Evolutionary conservation across 2,329 filamentous ascomycete species (phyloP).

Genomic region (Mariannaea sp.): DNA sequence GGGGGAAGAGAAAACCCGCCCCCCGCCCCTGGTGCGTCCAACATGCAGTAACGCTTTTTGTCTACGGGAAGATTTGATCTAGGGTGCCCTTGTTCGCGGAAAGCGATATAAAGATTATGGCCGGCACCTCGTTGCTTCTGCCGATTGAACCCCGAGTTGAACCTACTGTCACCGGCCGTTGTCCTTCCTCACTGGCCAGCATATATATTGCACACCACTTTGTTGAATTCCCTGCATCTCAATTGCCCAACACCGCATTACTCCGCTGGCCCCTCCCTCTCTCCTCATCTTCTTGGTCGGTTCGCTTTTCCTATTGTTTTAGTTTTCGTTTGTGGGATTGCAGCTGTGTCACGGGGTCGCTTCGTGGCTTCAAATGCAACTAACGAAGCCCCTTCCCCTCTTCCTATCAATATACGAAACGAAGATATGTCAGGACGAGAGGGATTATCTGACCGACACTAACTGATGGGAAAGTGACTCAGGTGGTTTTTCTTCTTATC

Average conservation of each 20-base stretch:
- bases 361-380: neutral
- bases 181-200: neutral
- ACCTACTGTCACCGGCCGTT: neutral
- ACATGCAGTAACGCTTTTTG: neutral
- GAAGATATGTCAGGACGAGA: slow-evolving; percentile 3
- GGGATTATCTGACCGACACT: slow-evolving; percentile 8
- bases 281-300: neutral
- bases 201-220: neutral
- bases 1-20: neutral
- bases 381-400: slow-evolving; percentile 2
- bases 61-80: neutral
- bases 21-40: neutral
- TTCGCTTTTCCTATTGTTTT: neutral
- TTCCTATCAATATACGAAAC: neutral
- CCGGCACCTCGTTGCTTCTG: neutral
- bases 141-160: neutral
- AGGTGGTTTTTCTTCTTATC: neutral
- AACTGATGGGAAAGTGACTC: neutral
- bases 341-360: neutral
- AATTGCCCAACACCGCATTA: neutral
- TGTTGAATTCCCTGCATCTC: neutral
- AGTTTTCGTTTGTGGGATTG: neutral
- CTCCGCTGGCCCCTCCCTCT: neutral
- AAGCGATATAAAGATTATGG: slow-evolving; percentile 20
- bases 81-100: slow-evolving; percentile 9